phyloP scores from a whole-genome alignment of 352 stramenopile species.

The Lagenidium giganteum region DNA sequence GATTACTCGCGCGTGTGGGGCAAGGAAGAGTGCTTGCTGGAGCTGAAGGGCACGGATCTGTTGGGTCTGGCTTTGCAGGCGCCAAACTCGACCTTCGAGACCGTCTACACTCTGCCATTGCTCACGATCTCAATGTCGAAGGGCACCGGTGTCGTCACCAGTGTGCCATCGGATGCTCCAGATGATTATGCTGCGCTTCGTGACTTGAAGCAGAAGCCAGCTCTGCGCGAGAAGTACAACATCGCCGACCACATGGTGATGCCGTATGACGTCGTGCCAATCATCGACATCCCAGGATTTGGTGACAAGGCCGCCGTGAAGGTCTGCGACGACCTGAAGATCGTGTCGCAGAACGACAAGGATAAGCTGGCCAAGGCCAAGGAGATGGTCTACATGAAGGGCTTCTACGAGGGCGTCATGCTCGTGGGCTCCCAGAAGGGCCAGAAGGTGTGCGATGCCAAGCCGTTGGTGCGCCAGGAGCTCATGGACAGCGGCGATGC shows the following conservation, averaged over 20 bases:
- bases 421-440: constrained; percentile 96
- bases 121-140: constrained; percentile 99
- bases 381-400: constrained; percentile 98
- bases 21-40: constrained; percentile 82
- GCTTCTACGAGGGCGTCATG: constrained; percentile 99
- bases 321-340: constrained; percentile 97
- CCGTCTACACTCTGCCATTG: constrained; percentile 99
- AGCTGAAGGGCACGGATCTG: constrained; percentile 96
- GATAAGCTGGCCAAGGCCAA: constrained; percentile 99
- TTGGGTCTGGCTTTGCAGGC: constrained; percentile 94
- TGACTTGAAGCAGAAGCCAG: constrained; percentile 98
- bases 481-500: constrained; percentile 93
- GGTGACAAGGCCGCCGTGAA: constrained; percentile 94
- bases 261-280: constrained; percentile 98
- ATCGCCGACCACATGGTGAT: constrained; percentile 98
- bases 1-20: constrained; percentile 87
- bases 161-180: constrained; percentile 97
- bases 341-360: constrained; percentile 98
- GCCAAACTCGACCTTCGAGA: constrained; percentile 96
- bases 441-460: constrained; percentile 96
- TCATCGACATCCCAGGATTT: constrained; percentile 99
- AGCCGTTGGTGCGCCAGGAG: constrained; percentile 95
- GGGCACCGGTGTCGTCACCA: constrained; percentile 99
- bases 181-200: constrained; percentile 99
- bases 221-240: constrained; percentile 97